Evolutionary conservation across 495 filamentous ascomycete species (phyloP).

Genomic region (Lophiotrema nucula): DNA sequence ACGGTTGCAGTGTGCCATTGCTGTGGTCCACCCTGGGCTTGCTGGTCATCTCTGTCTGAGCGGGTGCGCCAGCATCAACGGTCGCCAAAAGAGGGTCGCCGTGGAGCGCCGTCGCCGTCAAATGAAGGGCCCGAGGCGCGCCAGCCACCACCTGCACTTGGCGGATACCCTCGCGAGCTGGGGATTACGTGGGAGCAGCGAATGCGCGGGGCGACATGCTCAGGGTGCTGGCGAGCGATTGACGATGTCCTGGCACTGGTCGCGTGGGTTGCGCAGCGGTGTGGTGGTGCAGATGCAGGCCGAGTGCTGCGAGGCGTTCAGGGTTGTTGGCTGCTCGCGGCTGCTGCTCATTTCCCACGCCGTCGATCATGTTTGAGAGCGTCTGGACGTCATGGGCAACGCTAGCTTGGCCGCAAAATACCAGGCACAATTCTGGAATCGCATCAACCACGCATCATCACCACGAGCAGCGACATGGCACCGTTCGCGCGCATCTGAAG

Average conservation of each 20-base stretch:
- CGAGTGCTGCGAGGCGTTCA: not conserved
- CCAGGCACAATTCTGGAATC: too few relatives aligned
- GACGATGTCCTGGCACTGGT: not conserved
- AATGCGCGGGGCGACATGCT: conserved; percentile 9
- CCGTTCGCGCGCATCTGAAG: too few relatives aligned
- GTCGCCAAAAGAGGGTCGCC: not conserved
- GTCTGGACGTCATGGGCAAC: too few relatives aligned
- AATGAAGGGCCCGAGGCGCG: not conserved
- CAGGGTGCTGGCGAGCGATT: not conserved
- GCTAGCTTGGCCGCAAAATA: too few relatives aligned
- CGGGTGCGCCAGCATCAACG: not conserved
- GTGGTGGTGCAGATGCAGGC: not conserved
- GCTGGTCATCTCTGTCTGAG: conserved; percentile 15
- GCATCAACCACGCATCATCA: too few relatives aligned
- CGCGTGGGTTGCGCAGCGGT: not conserved
- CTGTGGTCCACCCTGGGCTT: conserved; percentile 24
- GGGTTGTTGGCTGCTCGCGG: not conserved
- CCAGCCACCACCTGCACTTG: not conserved
- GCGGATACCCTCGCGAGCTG: not conserved
- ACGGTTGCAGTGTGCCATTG: conserved; percentile 21
- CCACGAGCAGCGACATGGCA: too few relatives aligned
- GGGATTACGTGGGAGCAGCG: conserved; percentile 14
- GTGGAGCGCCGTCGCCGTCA: not conserved
- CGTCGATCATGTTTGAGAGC: too few relatives aligned
- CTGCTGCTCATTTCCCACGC: not conserved